phyloP scores from a whole-genome alignment of 78 protist species.

The Cavenderia fasciculata region DNA sequence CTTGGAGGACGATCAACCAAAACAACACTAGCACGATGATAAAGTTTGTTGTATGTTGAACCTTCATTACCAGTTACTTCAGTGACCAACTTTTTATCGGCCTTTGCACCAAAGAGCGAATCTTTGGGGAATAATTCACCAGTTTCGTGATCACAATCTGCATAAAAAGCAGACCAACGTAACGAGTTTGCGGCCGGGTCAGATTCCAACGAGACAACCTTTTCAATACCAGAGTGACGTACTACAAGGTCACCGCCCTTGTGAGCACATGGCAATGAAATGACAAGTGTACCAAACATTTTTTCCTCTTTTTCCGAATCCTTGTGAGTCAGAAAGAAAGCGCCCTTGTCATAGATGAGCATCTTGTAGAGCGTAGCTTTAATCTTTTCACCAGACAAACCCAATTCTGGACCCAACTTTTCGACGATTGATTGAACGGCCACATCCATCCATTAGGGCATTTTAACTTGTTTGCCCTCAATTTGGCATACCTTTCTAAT shows the following conservation, averaged over 20 bases:
- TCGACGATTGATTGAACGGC: neutral
- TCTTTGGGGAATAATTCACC: neutral
- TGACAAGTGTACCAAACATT: conserved; percentile 15
- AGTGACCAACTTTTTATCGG: neutral
- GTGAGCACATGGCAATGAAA: neutral
- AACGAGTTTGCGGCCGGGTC: neutral
- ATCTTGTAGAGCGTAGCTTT: neutral
- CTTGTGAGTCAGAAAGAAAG: conserved; percentile 3
- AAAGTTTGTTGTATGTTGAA: neutral
- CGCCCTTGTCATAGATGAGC: neutral
- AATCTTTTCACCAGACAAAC: neutral
- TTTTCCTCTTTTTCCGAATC: conserved; percentile 17
- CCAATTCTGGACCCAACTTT: neutral
- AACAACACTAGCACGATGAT: neutral
- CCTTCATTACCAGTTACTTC: conserved; percentile 3
- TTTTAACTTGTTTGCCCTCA: neutral
- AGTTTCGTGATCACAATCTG: conserved; percentile 6
- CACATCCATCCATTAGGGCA: neutral
- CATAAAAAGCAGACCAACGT: too few species aligned
- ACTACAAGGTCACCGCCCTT: neutral
- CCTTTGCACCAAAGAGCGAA: neutral
- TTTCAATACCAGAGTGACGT: neutral
- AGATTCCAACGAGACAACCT: neutral
- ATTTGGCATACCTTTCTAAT: conserved; percentile 10
- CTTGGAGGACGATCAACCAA: neutral